Evolutionary conservation across 176 grass and related monocot genomes (phyloP).

Genomic region (Metroxylon sagu): DNA sequence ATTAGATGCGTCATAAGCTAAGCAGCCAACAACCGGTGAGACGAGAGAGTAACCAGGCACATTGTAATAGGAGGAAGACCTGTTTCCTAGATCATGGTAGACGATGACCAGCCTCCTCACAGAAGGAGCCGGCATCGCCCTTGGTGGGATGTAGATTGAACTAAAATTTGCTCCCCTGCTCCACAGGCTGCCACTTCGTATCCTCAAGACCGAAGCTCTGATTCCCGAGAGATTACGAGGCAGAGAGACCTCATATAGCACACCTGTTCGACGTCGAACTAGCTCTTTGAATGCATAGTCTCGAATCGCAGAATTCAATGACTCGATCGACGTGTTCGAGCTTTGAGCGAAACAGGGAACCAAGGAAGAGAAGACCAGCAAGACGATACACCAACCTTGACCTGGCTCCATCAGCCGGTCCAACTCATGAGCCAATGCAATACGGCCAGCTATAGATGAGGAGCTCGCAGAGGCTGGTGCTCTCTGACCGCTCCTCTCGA

Average conservation of each 20-base stretch:
- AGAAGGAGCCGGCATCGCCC: background rate
- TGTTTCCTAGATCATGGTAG: conserved; percentile 9
- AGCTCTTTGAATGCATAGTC: conserved; percentile 7
- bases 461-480: too few species aligned
- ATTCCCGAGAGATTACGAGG: conserved; percentile 12
- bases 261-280: background rate
- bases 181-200: conserved; percentile 7
- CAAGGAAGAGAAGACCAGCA: background rate
- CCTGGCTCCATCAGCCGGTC: background rate
- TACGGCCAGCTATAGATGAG: too few species aligned
- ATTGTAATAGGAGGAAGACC: conserved; percentile 5
- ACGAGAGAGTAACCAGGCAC: conserved; percentile 6
- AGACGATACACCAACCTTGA: background rate
- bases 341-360: background rate
- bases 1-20: conserved; percentile 13
- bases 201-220: background rate
- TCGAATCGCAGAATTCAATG: background rate
- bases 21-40: conserved; percentile 12
- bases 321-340: background rate
- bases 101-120: conserved; percentile 17
- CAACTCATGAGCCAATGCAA: too few species aligned
- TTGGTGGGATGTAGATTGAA: conserved; percentile 9
- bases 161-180: background rate
- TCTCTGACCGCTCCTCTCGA: too few species aligned
- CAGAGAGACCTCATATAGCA: background rate